Base-by-base conservation (phyloP, 805 yeast genomes). In the Teunomyces aglyptinius region DNA sequence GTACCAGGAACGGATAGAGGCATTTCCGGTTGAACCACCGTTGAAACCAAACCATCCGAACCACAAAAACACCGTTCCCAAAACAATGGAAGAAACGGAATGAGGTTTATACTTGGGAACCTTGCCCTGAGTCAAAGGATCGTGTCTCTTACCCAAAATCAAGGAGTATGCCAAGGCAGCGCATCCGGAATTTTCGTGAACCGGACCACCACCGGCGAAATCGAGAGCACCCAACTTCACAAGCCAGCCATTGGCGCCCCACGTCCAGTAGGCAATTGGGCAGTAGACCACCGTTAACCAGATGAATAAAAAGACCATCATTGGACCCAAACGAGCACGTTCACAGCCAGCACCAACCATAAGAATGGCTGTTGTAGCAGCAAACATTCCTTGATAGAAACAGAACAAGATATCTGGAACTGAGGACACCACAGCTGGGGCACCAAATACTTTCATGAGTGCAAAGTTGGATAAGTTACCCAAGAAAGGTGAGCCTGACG, bases 1-100 rank as follows among this genome's bases (percentile, higher is more conserved):
- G 75, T 90, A 90, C 86, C 89, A 89, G 48, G 97, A 91, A 72
- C 97, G 85, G 65, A 94, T 83, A 51, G 92, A 71, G 31, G 97
- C 88, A 63, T 89, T 86, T 68, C 97, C 97, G 43, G 97, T 87
- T 41, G 97, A 89, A 59, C 98, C 98, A 69, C 97, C 97, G 78
- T 94, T 94, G 82, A 94, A 94, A 34, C 97, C 97, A 61, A 90
- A 90, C 99, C 99, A 94, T 31, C 98, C 99, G 60, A 94, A 90
- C 97, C 97, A 92, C 57, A 94, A 79, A 75, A 94, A 87, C 10
- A 89, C 85, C 16, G 97, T 90, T 46, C 99, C 99, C 48, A 94
- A 71, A 13, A 91, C 97, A 48, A 90, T 89, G 40, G 90, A 81
- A 6, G 96, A 80, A 32, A 92, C 96, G 18, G 94, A 86, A 66